Evolutionary conservation across 208 protist species (phyloP).

Genomic region (Trypanosoma rangeli): DNA sequence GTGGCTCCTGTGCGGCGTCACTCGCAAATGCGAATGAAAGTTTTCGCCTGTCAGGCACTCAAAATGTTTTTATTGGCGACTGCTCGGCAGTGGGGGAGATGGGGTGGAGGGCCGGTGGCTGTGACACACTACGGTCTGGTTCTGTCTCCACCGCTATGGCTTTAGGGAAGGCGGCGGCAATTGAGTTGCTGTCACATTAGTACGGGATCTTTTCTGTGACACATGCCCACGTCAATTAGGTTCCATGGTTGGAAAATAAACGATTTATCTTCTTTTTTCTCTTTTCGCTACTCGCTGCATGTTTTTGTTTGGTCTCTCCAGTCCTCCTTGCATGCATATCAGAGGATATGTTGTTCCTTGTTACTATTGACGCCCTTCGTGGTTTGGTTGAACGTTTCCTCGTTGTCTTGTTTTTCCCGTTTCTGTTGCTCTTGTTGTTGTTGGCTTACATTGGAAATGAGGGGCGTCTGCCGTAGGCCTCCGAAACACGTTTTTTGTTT

Average conservation of each 20-base stretch:
- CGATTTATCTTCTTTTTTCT: background rate
- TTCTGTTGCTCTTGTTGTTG: background rate
- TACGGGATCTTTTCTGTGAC: background rate
- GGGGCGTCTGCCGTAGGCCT: background rate
- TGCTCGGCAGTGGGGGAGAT: constrained; percentile 50
- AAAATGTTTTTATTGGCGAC: constrained; percentile 73
- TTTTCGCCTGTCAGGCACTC: constrained; percentile 31
- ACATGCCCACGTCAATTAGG: background rate
- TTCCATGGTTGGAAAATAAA: background rate
- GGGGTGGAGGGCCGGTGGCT: constrained; percentile 33
- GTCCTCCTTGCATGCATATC: too few species aligned
- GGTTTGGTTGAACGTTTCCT: background rate
- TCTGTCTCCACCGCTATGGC: constrained; percentile 59
- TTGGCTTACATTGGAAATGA: background rate
- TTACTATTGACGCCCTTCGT: background rate
- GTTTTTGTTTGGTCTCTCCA: too few species aligned
- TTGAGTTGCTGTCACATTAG: constrained; percentile 23
- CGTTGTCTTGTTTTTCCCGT: background rate
- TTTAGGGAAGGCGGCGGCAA: constrained; percentile 43
- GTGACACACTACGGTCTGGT: constrained; percentile 47
- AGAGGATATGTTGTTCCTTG: too few species aligned
- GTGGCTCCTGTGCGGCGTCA: constrained; percentile 54
- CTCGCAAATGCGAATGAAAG: constrained; percentile 20
- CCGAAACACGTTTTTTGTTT: background rate
- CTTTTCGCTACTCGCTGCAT: background rate